Evolutionary conservation across 371 early-diverging fungal genomes (phyloP), one percentile per base, ranked within the genome.

Genomic region (Syncephalis fuscata): DNA sequence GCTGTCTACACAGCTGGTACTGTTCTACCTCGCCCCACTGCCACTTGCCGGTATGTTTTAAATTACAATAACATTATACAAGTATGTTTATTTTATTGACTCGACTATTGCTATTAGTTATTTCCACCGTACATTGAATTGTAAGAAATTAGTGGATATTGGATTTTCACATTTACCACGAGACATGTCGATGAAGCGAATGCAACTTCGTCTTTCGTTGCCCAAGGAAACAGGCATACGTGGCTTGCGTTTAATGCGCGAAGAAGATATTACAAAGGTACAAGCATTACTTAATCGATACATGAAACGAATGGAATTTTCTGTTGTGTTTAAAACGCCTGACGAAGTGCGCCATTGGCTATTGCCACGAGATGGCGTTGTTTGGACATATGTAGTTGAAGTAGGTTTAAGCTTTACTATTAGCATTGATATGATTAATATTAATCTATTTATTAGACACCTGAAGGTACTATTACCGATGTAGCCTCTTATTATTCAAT

Each of bases 1-100:
- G 99, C 98, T 24, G 80, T 92, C 1, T 99, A 98, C 69, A 99
- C 99, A 8, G 93, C 86, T 16, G 98, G 97, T 26, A 77, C 76
- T 22, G 73, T 78, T 32, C 65, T 98, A 44, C 99, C 99, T 9
- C 93, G 82, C 59, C 88, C 92, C 1, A 69, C 98, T 44, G 60
- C 88, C 3, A 77, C 74, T 4, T 82, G 82, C 56, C 65, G 78
- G 66, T 85, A 76, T 58, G 61, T 46, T 20, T 27, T n/a, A n/a
- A n/a, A n/a, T 15, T 37, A 24, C 38, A 25, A 41, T 36, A 21
- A 23, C 46, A 20, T 40, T 16, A 47, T 15, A n/a, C n/a, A n/a
- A n/a, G n/a, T n/a, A n/a, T n/a, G n/a, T n/a, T n/a, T n/a, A n/a
- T n/a, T n/a, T n/a, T n/a, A n/a, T n/a, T n/a, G n/a, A n/a, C n/a